Evolutionary conservation across 2,329 filamentous ascomycete species (phyloP).

Genomic region (Colletotrichum echinochloae): DNA sequence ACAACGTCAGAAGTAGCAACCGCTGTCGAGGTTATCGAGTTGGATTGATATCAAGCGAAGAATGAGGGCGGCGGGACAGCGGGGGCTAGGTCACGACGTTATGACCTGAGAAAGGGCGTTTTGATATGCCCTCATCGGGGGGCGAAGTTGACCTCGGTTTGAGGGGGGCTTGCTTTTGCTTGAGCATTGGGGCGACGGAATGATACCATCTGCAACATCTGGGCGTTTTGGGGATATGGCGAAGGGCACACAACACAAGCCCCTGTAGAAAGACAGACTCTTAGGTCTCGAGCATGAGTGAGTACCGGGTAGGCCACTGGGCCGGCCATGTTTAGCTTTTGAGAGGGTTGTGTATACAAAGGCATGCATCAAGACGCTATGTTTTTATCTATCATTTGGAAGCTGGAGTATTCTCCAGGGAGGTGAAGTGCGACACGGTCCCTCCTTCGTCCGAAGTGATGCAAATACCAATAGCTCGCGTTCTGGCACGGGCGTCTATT

Average conservation of each 20-base stretch:
- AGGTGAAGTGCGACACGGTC: not conserved
- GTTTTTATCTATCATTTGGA: not conserved
- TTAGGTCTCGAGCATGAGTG: too few relatives aligned
- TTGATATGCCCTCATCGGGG: not conserved
- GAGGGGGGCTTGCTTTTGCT: slow-evolving; percentile 24
- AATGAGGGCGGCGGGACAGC: not conserved
- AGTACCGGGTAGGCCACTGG: too few relatives aligned
- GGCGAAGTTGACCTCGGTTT: not conserved
- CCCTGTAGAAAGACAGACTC: not conserved
- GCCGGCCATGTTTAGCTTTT: not conserved
- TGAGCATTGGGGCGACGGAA: slow-evolving; percentile 27
- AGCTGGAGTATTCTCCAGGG: not conserved
- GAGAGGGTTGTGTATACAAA: not conserved
- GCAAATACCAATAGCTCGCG: not conserved
- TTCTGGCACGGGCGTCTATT: slow-evolving; percentile 22
- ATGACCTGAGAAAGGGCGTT: slow-evolving; percentile 1
- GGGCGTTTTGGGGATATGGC: slow-evolving; percentile 21
- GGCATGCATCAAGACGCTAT: not conserved
- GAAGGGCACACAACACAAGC: not conserved
- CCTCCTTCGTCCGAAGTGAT: not conserved
- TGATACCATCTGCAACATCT: slow-evolving; percentile 36
- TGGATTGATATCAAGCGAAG: slow-evolving; percentile 33
- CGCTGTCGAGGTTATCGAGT: slow-evolving; percentile 36
- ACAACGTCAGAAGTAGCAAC: slow-evolving; percentile 4
- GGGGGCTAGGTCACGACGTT: not conserved